Evolutionary conservation across 2,329 filamentous ascomycete species (phyloP), one percentile per base, ranked within the genome.

Genomic region (Plectosphaerella plurivora): DNA sequence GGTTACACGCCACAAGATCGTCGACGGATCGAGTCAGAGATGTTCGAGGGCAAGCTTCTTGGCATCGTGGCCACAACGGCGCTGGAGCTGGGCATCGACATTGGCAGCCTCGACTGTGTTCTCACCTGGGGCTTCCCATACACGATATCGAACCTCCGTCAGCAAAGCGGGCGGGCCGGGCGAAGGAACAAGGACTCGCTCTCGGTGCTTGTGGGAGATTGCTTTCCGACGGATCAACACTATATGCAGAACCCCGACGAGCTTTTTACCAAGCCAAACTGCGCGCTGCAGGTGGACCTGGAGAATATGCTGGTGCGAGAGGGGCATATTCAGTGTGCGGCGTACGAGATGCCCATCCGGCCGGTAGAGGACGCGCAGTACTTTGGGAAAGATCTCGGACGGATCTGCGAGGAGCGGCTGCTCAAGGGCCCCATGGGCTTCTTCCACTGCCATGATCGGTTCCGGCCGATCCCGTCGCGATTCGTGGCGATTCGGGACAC

Each of bases 161-260:
- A 99, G 66, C 94, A 99, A 68, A 96, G 91, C 62, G 94, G 94
- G 14, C 84, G 94, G 62, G 94, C 94, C 18, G 94, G 94, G 12
- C 83, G 94, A 54, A 81, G 93, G 54, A 97, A 97, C 65, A 95
- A 90, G 63, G 94, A 99, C 67, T 96, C 92, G 0, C 75, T 99
- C 3, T 95, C 91, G 0, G 84, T 99, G 3, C 74, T 99, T 1
- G 83, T 99, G 1, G 94, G 92, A 3, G 92, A 97, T 64, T 85
- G 85, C 57, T 96, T 94, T 59, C 86, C 92, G 3, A 91, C 90
- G 0, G 94, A 99, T 65, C 94, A 99, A 65, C 86, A 95, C 65
- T 99, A 95, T 68, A 99, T 99, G 94, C 84, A 89, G 56, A 96
- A 97, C 58, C 94, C 94, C 0, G 87, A 94, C 56, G 91, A 96